Percentiles rank a stretch among this genome's conserved stretches.
Conservation (phyloP, 352 stramenopile genomes). For the Pythium brachiatum region DNA sequence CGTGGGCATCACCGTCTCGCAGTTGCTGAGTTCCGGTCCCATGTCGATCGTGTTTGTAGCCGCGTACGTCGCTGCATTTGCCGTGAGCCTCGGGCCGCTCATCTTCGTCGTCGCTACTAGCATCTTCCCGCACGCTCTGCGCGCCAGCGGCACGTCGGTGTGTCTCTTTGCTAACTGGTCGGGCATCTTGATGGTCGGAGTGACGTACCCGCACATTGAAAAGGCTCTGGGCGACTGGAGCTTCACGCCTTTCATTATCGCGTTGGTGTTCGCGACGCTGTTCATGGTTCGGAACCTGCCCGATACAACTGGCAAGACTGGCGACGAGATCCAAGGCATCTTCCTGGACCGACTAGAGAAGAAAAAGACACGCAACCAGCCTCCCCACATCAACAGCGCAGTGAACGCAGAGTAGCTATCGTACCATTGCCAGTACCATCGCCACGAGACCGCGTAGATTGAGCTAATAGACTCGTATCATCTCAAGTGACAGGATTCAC, state of each 20-base stretch:
- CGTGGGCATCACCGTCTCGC: constrained; percentile 30
- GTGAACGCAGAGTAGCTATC: too few species aligned
- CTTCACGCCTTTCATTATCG: constrained; percentile 30
- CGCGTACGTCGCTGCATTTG: constrained; percentile 45
- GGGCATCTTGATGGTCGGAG: constrained; percentile 49
- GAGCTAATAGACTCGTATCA: not conserved
- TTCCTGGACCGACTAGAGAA: constrained; percentile 13
- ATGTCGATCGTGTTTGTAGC: constrained; percentile 51
- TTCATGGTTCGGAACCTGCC: constrained; percentile 20
- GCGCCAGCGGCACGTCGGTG: constrained; percentile 41
- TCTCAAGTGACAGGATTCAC: not conserved
- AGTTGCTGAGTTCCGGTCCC: constrained; percentile 35
- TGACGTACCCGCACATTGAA: constrained; percentile 59
- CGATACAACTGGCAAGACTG: constrained; percentile 23
- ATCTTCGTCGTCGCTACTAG: constrained; percentile 48
- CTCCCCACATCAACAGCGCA: too few species aligned
- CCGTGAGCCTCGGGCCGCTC: constrained; percentile 50
- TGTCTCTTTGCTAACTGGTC: constrained; percentile 54
- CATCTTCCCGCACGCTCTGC: constrained; percentile 54
- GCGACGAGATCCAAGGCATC: constrained; percentile 24
- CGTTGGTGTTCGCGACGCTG: constrained; percentile 4
- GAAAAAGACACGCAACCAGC: not conserved
- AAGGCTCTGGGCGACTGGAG: constrained; percentile 36
- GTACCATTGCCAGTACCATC: too few species aligned
- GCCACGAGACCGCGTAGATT: too few species aligned